Conservation (phyloP, 2,329 filamentous ascomycete genomes). For the Neopestalotiopsis sp. region DNA sequence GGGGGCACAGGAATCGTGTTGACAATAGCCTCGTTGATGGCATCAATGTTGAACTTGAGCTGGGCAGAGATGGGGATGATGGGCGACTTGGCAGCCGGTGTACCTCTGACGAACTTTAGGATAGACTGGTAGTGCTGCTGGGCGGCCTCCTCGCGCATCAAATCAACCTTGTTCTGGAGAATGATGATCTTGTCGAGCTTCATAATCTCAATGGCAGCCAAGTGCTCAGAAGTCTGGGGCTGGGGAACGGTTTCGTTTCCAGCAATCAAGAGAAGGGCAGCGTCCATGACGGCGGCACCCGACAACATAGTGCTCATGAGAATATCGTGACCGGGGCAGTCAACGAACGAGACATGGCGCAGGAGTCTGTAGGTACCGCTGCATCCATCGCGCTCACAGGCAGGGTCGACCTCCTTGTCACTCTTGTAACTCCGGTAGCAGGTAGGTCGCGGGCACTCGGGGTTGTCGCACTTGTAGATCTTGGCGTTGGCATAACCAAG, state of each 20-base stretch:
- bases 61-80: conserved; percentile 98
- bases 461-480: conserved; percentile 97
- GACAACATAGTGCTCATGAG: conserved; percentile 99
- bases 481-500: conserved; percentile 99
- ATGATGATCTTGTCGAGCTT: conserved; percentile 99
- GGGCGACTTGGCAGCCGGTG: conserved; percentile 90
- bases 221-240: conserved; percentile 97
- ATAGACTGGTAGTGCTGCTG: conserved; percentile 96
- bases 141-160: conserved; percentile 96
- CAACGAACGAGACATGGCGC: conserved; percentile 95
- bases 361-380: conserved; percentile 84
- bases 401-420: conserved; percentile 97
- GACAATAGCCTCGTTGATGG: conserved; percentile 94
- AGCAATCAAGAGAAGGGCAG: conserved; percentile 91
- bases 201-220: conserved; percentile 99
- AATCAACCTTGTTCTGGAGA: conserved; percentile 98
- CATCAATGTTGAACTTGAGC: conserved; percentile 99
- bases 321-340: conserved; percentile 99
- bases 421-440: conserved; percentile 98
- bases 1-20: conserved; percentile 92
- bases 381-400: conserved; percentile 93
- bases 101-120: conserved; percentile 97
- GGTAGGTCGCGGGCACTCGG: conserved; percentile 87
- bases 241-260: conserved; percentile 99
- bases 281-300: conserved; percentile 99